Percentiles rank a stretch among this genome's conserved stretches.
Conservation (phyloP, 2,329 filamentous ascomycete genomes). For the Aciculosporium take region DNA sequence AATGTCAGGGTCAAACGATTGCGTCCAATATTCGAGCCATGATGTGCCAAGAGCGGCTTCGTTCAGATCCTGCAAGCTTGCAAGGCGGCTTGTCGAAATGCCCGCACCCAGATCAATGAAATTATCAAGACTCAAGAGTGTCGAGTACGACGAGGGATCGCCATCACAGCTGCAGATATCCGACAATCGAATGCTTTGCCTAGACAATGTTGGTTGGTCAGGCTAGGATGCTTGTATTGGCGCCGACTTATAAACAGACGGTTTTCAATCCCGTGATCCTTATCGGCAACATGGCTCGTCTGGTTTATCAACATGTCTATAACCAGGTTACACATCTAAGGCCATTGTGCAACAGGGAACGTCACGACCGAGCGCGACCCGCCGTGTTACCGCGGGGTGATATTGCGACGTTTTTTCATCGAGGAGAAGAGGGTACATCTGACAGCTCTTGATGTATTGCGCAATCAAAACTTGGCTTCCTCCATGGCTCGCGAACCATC, state of each 20-base stretch:
- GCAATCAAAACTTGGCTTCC: neutral
- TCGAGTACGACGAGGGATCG: no score
- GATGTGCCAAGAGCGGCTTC: neutral
- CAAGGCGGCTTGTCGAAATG: neutral
- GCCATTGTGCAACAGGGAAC: constrained; percentile 2
- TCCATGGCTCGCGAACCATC: neutral
- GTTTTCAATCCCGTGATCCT: neutral
- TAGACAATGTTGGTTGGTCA: no score
- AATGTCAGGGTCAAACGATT: neutral
- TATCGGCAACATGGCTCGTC: constrained; percentile 1
- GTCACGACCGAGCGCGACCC: neutral
- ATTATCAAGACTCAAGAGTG: neutral
- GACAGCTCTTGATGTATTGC: neutral
- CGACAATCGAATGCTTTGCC: no score
- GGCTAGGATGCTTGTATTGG: no score
- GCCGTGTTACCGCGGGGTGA: neutral
- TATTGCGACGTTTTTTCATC: neutral
- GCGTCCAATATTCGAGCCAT: neutral
- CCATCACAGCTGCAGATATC: no score
- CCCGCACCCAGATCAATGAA: no score
- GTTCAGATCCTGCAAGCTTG: neutral
- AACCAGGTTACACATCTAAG: neutral
- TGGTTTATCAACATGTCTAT: neutral
- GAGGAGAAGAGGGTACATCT: neutral
- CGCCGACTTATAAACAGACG: neutral